Evolutionary conservation across 1,284 basidiomycete genomes (phyloP).

Genomic region (Ustilago xerochloae): DNA sequence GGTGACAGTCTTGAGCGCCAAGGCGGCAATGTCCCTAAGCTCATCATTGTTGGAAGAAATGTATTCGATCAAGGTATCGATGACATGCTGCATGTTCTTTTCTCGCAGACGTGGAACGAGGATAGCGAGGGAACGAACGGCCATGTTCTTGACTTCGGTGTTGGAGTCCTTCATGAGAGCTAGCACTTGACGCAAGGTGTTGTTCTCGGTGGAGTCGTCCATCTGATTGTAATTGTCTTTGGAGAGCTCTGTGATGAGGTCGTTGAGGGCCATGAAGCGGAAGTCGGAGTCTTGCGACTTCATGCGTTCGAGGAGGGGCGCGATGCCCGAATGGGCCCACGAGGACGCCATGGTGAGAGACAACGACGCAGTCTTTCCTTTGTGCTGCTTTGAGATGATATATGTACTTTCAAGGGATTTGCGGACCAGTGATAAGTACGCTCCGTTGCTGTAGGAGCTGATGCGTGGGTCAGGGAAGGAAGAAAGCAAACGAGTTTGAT

Average conservation of each 20-base stretch:
- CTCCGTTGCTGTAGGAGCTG: neutral
- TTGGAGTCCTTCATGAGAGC: constrained; percentile 89
- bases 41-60: constrained; percentile 87
- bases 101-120: constrained; percentile 87
- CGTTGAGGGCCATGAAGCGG: constrained; percentile 66
- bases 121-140: constrained; percentile 78
- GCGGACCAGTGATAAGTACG: neutral
- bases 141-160: constrained; percentile 97
- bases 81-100: constrained; percentile 82
- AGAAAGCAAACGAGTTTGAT: constrained; percentile 1
- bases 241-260: constrained; percentile 53
- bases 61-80: constrained; percentile 86
- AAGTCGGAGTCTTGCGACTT: constrained; percentile 65
- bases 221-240: constrained; percentile 50
- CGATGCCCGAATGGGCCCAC: constrained; percentile 47
- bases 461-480: constrained; percentile 1
- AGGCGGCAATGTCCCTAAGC: constrained; percentile 88
- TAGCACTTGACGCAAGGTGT: constrained; percentile 82
- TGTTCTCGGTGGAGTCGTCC: constrained; percentile 74
- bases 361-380: too few species aligned
- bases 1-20: constrained; percentile 93
- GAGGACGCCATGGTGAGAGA: constrained; percentile 38
- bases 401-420: too few species aligned
- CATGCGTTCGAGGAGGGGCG: constrained; percentile 64
- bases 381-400: too few species aligned